Percentiles rank a stretch among this genome's conserved stretches.
These are phyloP conservation scores for Inga oerstediana DNA, from an alignment of 306 rosid species.

Conservation along the genomic window DNA sequence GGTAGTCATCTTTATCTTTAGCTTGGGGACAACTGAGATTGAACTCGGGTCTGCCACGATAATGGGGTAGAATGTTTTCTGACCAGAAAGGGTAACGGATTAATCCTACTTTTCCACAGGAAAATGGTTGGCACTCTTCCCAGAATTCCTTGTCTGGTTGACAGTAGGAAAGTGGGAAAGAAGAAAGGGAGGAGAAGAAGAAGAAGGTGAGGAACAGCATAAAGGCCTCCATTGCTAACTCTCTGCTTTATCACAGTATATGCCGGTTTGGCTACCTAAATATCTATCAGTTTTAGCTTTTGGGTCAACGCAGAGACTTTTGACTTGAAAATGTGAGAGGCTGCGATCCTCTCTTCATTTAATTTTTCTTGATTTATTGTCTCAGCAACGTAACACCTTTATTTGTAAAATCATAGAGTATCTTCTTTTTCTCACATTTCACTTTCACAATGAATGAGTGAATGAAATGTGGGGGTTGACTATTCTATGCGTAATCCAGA, in stretches of 20 bases:
- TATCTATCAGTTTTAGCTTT: not conserved
- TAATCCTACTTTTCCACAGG: not conserved
- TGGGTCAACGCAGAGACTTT: not conserved
- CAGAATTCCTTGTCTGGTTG: not conserved
- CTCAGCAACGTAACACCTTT: not conserved
- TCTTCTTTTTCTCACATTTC: too few relatives aligned
- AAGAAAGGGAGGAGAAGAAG: not conserved
- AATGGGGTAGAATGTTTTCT: not conserved
- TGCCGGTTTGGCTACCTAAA: not conserved
- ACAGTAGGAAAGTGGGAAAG: not conserved
- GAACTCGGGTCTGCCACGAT: constrained; percentile 3
- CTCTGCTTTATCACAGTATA: not conserved
- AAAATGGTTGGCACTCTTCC: not conserved
- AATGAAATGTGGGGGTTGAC: not conserved
- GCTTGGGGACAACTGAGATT: not conserved
- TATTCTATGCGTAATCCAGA: not conserved
- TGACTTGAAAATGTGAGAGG: not conserved
- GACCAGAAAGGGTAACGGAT: constrained; percentile 31
- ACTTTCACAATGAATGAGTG: not conserved
- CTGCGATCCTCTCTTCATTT: not conserved
- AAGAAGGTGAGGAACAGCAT: not conserved
- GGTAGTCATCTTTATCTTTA: not conserved
- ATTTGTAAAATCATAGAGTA: too few relatives aligned
- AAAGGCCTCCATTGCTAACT: not conserved
- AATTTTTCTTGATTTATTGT: not conserved